Conservation (phyloP, 495 filamentous ascomycete species). For the Talaromyces ruber region DNA sequence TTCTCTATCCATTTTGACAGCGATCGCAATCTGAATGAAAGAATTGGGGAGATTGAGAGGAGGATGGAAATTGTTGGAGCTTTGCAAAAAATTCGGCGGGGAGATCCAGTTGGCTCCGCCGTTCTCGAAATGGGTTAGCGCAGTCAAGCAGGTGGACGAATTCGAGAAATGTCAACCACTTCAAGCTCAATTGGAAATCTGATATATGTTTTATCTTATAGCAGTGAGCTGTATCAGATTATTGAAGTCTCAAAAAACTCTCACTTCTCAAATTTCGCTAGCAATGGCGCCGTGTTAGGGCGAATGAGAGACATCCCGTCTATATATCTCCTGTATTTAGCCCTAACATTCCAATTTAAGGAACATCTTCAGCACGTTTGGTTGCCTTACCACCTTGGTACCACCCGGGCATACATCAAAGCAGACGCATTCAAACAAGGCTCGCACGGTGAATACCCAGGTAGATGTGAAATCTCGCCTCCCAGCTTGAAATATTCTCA, state of each 20-base stretch:
- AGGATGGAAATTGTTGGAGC: not conserved
- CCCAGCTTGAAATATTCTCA: not conserved
- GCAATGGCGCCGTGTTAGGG: not conserved
- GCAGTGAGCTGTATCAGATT: too few relatives aligned
- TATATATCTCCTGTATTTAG: not conserved
- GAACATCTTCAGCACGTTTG: too few relatives aligned
- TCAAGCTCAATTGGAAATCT: not conserved
- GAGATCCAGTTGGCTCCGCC: not conserved
- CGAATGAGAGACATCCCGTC: not conserved
- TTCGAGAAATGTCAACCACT: not conserved
- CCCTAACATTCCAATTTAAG: too few relatives aligned
- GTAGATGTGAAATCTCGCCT: not conserved
- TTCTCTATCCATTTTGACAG: slow-evolving; percentile 19
- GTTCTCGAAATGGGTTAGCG: not conserved
- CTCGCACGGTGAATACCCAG: not conserved
- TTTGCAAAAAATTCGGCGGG: not conserved
- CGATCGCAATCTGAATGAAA: not conserved
- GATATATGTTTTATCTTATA: too few relatives aligned
- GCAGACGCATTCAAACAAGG: not conserved
- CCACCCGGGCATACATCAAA: too few relatives aligned
- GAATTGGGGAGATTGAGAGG: not conserved
- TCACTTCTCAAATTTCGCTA: not conserved
- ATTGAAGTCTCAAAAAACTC: too few relatives aligned
- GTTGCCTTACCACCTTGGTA: too few relatives aligned
- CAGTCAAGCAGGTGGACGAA: not conserved